phyloP scores from a whole-genome alignment of 371 early-diverging fungal species.

The Mortierella sp. region DNA sequence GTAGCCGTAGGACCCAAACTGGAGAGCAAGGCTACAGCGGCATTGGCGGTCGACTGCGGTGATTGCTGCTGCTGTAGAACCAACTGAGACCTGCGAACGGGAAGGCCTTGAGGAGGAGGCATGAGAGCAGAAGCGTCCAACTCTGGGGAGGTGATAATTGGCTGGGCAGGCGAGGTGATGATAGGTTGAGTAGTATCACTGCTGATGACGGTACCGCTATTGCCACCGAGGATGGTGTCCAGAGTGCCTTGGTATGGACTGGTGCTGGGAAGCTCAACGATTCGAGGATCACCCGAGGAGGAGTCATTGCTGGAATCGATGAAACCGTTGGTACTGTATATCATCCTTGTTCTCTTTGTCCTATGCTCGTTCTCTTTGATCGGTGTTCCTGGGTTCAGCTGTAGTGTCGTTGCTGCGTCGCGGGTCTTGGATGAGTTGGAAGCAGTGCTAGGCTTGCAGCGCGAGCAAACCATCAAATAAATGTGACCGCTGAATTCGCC shows the following conservation, averaged over 20 bases:
- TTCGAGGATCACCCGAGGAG: slow-evolving; percentile 20
- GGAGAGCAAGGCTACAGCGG: slow-evolving; percentile 19
- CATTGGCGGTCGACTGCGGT: slow-evolving; percentile 23
- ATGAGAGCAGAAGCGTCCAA: slow-evolving; percentile 8
- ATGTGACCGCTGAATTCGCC: too few species aligned
- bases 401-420: too few species aligned
- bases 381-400: too few species aligned
- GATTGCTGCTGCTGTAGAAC: slow-evolving; percentile 16
- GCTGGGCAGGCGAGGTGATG: slow-evolving; percentile 5
- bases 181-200: slow-evolving; percentile 2
- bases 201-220: slow-evolving; percentile 2
- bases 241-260: slow-evolving; percentile 11
- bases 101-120: slow-evolving; percentile 9
- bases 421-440: too few species aligned
- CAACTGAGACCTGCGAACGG: neutral
- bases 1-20: slow-evolving; percentile 4
- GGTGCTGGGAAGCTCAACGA: slow-evolving; percentile 28
- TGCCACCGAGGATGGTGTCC: slow-evolving; percentile 3
- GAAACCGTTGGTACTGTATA: slow-evolving; percentile 21
- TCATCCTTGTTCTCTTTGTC: slow-evolving; percentile 4
- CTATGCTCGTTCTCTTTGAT: neutral
- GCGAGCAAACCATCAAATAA: too few species aligned
- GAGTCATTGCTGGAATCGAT: slow-evolving; percentile 7
- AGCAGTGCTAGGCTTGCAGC: too few species aligned
- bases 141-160: slow-evolving; percentile 22